Percentiles rank a stretch among this genome's conserved stretches.
Conservation (phyloP, 78 protist species). For the Creolimax fragrantissima region DNA sequence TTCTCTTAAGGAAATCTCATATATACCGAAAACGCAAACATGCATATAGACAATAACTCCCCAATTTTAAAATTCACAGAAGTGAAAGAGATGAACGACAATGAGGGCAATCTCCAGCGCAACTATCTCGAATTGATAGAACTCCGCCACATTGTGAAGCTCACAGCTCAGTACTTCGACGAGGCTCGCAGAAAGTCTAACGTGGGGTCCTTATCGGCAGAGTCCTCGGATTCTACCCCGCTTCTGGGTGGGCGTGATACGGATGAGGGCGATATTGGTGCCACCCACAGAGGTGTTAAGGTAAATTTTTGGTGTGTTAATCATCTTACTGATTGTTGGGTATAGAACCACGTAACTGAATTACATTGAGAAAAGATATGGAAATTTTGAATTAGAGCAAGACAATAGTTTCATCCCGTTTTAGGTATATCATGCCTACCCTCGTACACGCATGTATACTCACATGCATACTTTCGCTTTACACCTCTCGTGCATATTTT, state of each 20-base stretch:
- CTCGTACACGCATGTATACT: background rate
- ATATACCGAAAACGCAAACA: too few relatives aligned
- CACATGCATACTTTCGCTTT: background rate
- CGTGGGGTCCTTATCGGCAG: too few relatives aligned
- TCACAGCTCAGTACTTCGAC: slow-evolving; percentile 53
- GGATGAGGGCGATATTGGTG: background rate
- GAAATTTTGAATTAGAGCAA: too few relatives aligned
- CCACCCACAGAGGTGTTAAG: background rate
- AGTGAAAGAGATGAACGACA: slow-evolving; percentile 47
- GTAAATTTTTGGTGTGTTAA: background rate
- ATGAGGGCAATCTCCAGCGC: slow-evolving; percentile 49
- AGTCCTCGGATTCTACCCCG: background rate
- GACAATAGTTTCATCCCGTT: too few relatives aligned
- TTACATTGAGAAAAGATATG: too few relatives aligned
- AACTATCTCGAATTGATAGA: slow-evolving; percentile 53
- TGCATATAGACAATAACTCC: too few relatives aligned
- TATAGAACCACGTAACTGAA: too few relatives aligned
- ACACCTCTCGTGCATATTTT: background rate
- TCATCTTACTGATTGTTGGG: background rate
- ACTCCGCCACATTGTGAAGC: slow-evolving; percentile 44
- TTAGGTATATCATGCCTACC: background rate
- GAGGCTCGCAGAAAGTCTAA: background rate
- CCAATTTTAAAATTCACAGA: slow-evolving; percentile 7
- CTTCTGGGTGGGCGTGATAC: background rate
- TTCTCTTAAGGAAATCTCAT: too few relatives aligned